Evolutionary conservation across 202 grass and related monocot species (phyloP).

Genomic region (Musa balbisiana): DNA sequence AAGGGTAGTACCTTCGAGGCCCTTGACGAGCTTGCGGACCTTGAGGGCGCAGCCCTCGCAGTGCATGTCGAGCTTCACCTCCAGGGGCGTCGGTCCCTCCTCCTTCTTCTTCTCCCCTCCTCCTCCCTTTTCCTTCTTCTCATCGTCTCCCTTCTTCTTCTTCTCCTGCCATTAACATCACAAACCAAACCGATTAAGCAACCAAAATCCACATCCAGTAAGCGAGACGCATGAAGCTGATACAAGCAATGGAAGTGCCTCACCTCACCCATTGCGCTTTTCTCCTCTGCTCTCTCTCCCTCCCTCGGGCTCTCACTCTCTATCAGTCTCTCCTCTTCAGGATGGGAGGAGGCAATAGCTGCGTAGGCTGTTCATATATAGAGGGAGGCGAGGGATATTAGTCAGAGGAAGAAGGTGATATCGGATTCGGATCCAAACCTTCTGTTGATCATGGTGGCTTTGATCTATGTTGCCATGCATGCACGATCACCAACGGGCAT

Average conservation of each 20-base stretch:
- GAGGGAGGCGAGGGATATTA: not conserved
- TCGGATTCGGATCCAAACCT: not conserved
- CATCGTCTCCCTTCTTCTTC: constrained; percentile 25
- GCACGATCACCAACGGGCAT: not conserved
- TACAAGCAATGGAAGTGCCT: not conserved
- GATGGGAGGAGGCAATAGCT: not conserved
- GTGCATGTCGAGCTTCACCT: constrained; percentile 75
- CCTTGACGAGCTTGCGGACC: constrained; percentile 52
- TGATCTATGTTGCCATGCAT: not conserved
- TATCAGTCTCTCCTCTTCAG: not conserved
- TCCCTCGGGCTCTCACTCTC: not conserved
- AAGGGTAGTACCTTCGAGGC: constrained; percentile 36
- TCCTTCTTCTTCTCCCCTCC: constrained; percentile 12
- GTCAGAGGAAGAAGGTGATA: not conserved
- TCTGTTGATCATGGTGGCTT: not conserved
- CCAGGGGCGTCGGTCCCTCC: constrained; percentile 30
- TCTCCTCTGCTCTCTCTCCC: not conserved
- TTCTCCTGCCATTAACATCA: constrained; percentile 39
- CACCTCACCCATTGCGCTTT: constrained; percentile 22
- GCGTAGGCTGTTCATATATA: not conserved
- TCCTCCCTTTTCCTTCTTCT: constrained; percentile 8
- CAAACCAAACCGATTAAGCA: not conserved
- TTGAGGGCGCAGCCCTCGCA: constrained; percentile 87
- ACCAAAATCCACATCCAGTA: constrained; percentile 16
- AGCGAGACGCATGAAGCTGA: not conserved